These are phyloP conservation scores for Fusarium coicis DNA, from an alignment of 2,329 filamentous ascomycete species.

Conservation along the genomic window DNA sequence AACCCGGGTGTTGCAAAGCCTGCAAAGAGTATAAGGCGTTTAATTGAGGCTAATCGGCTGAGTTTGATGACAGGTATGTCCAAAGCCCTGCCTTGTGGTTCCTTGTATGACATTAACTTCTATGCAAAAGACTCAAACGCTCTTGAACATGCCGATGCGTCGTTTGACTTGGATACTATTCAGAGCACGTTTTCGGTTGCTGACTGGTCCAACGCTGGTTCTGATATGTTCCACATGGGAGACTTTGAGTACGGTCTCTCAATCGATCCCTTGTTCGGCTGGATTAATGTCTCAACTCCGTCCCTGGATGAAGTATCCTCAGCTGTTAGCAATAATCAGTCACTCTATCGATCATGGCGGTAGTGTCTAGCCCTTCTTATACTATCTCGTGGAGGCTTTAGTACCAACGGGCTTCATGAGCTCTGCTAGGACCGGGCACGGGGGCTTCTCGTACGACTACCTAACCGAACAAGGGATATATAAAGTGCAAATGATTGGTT, in stretches of 20 bases:
- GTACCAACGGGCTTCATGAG: not conserved
- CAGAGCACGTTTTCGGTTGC: not conserved
- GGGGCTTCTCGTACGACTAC: not conserved
- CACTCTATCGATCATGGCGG: too few relatives aligned
- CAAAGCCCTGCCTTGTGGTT: fast-evolving
- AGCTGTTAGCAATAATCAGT: fast-evolving
- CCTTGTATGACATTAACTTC: not conserved
- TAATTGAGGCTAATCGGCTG: not conserved
- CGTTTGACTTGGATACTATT: not conserved
- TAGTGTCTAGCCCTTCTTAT: not conserved
- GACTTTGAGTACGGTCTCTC: not conserved
- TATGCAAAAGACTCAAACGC: not conserved
- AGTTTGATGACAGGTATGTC: not conserved
- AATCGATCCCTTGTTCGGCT: constrained; percentile 8
- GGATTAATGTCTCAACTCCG: constrained; percentile 8
- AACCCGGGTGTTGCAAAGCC: constrained; percentile 9
- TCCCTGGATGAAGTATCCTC: not conserved
- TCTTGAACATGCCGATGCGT: fast-evolving
- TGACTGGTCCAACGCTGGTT: not conserved
- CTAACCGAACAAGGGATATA: not conserved
- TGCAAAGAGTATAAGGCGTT: not conserved
- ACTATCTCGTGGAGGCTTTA: not conserved
- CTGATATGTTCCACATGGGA: not conserved
- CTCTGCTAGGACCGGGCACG: not conserved
- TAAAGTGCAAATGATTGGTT: not conserved